Evolutionary conservation across 2,329 filamentous ascomycete genomes (phyloP).

Genomic region (Fusarium newnesense): DNA sequence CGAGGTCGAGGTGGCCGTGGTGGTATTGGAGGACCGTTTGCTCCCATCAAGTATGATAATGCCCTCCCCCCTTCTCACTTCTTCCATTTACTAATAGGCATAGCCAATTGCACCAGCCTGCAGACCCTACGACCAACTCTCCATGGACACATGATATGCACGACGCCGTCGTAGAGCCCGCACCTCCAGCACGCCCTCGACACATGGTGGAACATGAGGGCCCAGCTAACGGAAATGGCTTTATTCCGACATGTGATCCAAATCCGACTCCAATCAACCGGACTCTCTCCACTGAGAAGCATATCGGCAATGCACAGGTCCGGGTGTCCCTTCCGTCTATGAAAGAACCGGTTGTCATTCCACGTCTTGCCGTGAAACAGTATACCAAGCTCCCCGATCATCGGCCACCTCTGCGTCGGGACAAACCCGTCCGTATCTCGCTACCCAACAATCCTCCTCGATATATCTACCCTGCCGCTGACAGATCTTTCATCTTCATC

Average conservation of each 20-base stretch:
- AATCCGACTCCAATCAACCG: constrained; percentile 75
- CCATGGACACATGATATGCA: constrained; percentile 97
- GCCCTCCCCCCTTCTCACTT: background rate
- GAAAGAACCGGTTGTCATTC: constrained; percentile 75
- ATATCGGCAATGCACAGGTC: constrained; percentile 86
- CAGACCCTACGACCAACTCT: constrained; percentile 74
- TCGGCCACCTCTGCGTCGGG: constrained; percentile 89
- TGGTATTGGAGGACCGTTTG: constrained; percentile 66
- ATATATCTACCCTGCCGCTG: constrained; percentile 90
- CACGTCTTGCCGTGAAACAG: constrained; percentile 83
- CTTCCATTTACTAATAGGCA: constrained; percentile 40
- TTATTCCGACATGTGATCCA: constrained; percentile 66
- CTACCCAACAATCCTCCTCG: constrained; percentile 81
- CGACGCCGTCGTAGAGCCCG: constrained; percentile 69
- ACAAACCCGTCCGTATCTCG: constrained; percentile 96
- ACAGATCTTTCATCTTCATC: constrained; percentile 98
- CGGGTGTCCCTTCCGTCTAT: constrained; percentile 83
- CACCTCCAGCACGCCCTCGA: constrained; percentile 53
- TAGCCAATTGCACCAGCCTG: constrained; percentile 56
- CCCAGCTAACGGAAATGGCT: constrained; percentile 63
- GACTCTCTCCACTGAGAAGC: constrained; percentile 83
- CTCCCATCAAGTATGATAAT: constrained; percentile 70
- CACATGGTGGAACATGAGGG: constrained; percentile 59
- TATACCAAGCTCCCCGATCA: constrained; percentile 96
- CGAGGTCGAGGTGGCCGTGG: constrained; percentile 71